Base-by-base conservation (phyloP, 163 green algal species). In the Chlorella variabilis region DNA sequence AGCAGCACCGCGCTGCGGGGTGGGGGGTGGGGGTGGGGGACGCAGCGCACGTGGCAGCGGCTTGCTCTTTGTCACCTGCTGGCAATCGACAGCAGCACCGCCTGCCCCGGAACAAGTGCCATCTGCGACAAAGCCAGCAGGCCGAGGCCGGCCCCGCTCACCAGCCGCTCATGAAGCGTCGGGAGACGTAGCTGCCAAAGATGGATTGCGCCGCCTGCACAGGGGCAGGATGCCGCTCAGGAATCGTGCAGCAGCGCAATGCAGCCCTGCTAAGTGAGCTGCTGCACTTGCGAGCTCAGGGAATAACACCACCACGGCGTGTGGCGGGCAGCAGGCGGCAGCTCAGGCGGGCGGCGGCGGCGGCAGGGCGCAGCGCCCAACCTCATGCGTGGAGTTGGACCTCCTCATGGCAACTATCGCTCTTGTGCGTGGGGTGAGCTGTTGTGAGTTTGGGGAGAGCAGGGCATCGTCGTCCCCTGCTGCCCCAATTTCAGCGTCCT, bases 101-200 rank as follows among this genome's bases (percentile, higher is more conserved):
- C n/a, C n/a, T n/a, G n/a, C n/a, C n/a, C n/a, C n/a, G n/a, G n/a
- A n/a, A n/a, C n/a, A n/a, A n/a, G n/a, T n/a, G n/a, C n/a, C n/a
- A n/a, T n/a, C n/a, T n/a, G n/a, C n/a, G n/a, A n/a, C n/a, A n/a
- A n/a, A n/a, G n/a, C n/a, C n/a, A n/a, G n/a, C n/a, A n/a, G n/a
- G n/a, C n/a, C n/a, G n/a, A n/a, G n/a, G n/a, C n/a, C n/a, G n/a
- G n/a, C n/a, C n/a, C n/a, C n/a, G 33, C 86, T 27, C 69, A 96
- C 94, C 89, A 97, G 77, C 95, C 95, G 36, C 92, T 94, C 39
- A 96, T 94, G 84, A 98, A 98, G 27, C 96, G 93, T 33, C 94
- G 84, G 0, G 91, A 96, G 6, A 96, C 86, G 88, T 93, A 98
- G 71, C 91, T 96, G 49, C 89, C 87, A 2, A 96, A 78, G 4